Evolutionary conservation across 2,329 filamentous ascomycete genomes (phyloP).

Genomic region (Botrytis galanthina): DNA sequence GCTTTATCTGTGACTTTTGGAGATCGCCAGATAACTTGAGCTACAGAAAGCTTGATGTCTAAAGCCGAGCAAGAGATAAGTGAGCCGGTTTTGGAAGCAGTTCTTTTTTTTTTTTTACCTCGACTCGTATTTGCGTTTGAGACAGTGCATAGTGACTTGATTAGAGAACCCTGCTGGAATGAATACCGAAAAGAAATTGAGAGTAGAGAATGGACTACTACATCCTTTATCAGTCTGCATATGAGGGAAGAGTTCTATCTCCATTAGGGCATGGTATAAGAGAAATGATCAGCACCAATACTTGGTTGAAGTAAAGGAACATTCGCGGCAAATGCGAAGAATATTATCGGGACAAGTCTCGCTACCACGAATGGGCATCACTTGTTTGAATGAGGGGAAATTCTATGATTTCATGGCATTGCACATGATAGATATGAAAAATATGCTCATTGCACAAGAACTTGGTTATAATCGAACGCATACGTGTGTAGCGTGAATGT

Average conservation of each 20-base stretch:
- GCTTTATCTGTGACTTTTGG: not conserved
- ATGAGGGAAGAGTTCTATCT: not conserved
- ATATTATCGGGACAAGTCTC: not conserved
- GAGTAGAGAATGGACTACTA: not conserved
- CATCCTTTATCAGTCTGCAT: not conserved
- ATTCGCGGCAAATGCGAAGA: fast-evolving
- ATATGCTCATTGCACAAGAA: not conserved
- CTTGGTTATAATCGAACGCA: too few relatives aligned
- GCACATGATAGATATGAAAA: not conserved
- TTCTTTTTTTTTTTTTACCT: not conserved
- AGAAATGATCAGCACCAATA: not conserved
- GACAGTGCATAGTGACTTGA: not conserved
- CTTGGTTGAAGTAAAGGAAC: not conserved
- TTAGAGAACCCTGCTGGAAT: not conserved
- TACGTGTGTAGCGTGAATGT: not conserved
- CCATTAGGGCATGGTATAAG: not conserved
- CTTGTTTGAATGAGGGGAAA: too few relatives aligned
- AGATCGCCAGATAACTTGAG: not conserved
- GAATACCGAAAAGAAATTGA: not conserved
- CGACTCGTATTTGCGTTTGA: not conserved
- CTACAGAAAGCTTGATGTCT: not conserved
- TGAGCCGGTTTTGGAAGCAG: not conserved
- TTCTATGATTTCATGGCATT: not conserved
- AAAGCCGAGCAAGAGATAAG: not conserved
- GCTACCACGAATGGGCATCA: not conserved